These are phyloP conservation scores for Diplodia seriata DNA, from an alignment of 2,329 filamentous ascomycete species.

Conservation along the genomic window DNA sequence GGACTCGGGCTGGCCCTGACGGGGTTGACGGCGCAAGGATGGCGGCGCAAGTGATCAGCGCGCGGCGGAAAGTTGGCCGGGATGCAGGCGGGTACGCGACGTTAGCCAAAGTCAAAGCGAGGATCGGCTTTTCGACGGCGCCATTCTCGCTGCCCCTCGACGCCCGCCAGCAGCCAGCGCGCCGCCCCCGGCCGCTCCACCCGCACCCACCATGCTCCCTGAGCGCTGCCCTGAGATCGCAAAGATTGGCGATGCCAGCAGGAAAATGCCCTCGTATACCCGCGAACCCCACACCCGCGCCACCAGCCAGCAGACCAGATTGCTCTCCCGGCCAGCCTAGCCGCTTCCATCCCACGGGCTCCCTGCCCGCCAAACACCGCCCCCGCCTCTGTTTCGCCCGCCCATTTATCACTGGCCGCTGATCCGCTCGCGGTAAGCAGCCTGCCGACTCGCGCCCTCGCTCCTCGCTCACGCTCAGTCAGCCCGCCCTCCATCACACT, in stretches of 20 bases:
- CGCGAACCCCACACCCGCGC: conserved; percentile 29
- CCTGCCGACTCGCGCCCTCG: conserved; percentile 28
- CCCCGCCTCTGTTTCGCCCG: conserved; percentile 23
- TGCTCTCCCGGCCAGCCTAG: conserved; percentile 28
- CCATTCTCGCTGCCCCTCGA: not conserved
- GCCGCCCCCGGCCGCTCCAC: conserved; percentile 31
- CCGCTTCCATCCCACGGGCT: conserved; percentile 22
- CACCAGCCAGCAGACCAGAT: conserved; percentile 22
- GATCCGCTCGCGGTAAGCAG: conserved; percentile 32
- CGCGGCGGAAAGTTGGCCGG: conserved; percentile 25
- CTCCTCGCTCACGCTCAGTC: conserved; percentile 28
- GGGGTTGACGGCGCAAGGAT: conserved; percentile 19
- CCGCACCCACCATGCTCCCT: conserved; percentile 16
- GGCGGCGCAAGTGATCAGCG: conserved; percentile 20
- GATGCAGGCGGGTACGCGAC: conserved; percentile 30
- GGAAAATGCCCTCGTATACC: conserved; percentile 15
- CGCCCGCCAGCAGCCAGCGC: conserved; percentile 7
- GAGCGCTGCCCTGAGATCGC: conserved; percentile 25
- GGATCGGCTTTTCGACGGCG: conserved; percentile 27
- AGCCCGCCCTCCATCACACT: conserved; percentile 21
- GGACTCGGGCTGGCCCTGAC: not conserved
- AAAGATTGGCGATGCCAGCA: conserved; percentile 27
- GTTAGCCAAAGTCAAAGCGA: conserved; percentile 24
- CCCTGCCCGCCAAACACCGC: conserved; percentile 27
- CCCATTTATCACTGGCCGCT: conserved; percentile 33